phyloP scores from a whole-genome alignment of 83 land plant species.

The Thuja plicata region DNA sequence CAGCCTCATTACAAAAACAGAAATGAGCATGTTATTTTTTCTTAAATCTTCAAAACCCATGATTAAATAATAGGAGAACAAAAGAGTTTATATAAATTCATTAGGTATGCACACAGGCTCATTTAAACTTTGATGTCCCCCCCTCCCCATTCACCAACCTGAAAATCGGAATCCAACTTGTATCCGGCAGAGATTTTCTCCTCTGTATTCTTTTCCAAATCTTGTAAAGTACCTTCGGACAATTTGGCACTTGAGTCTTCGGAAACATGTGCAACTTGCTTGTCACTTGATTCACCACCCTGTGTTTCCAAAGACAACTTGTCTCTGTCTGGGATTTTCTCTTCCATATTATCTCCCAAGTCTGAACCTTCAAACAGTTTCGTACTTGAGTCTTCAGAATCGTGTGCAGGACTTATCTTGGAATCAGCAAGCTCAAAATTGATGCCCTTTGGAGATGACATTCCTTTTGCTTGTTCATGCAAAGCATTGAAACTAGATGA shows the following conservation, averaged over 20 bases:
- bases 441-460: neutral
- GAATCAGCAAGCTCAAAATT: neutral
- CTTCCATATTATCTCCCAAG: neutral
- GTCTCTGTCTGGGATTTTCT: neutral
- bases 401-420: neutral
- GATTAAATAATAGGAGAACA: neutral
- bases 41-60: neutral
- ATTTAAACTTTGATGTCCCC: neutral
- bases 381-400: neutral
- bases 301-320: neutral
- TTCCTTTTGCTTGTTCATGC: neutral
- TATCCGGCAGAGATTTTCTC: neutral
- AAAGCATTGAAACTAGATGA: neutral
- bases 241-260: neutral
- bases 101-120: neutral
- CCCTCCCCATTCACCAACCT: neutral
- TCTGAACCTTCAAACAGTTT: neutral
- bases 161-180: neutral
- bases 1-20: neutral
- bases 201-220: neutral
- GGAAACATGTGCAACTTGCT: neutral
- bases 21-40: neutral
- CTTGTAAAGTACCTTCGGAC: neutral
- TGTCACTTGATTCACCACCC: neutral
- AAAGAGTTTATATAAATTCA: neutral